Base-by-base conservation (phyloP, 2,329 filamentous ascomycete genomes). In the Fusarium marasasianum region DNA sequence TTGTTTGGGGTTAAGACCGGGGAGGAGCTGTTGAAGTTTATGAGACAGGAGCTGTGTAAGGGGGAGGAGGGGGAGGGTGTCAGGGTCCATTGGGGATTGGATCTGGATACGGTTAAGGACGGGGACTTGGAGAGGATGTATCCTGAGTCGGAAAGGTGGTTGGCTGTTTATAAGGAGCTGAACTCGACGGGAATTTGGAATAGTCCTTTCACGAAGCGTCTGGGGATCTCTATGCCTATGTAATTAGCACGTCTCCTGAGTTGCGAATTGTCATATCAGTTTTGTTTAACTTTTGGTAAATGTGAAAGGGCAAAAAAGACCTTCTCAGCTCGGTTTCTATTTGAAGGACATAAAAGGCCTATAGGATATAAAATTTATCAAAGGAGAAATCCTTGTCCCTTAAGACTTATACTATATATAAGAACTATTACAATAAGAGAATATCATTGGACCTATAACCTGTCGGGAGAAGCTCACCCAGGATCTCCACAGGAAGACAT, bases 181-280 rank as follows among this genome's bases (percentile, higher is more conserved):
- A 60, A 60, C 26, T 60, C 57, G 35, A 33, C 35, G 0, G 57
- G 26, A 0, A 33, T 53, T 4, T 60, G 45, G 57, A 59, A 59
- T 14, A 40, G 56, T 24, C 56, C 56, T 40, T 59, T 59, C 18
- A 59, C 56, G 1, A 22, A 40, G 17, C 56, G 56, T 2, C 14
- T 59, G 2, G 56, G 44, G 8, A 59, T 59, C 17, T 59, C 56
- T 12, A 51, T 51, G 56, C 44, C 56, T 2, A 40, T 17, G 17
- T 44, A 44, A 12, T 12, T 38, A 38, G 24, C 2, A 17, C 35
- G 1, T 1, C 2, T 26, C 13, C 14, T 26, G 3, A 18, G 8
- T 13, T 2, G 3, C 0, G 13, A 26, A 6, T 2, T 13, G 3
- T 5, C 8, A 13, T 13, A 0, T 8, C 6, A 8, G 22, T 12